These are phyloP conservation scores for Leccinellum rugosiceps DNA, from an alignment of 768 basidiomycete genomes.

Conservation along the genomic window DNA sequence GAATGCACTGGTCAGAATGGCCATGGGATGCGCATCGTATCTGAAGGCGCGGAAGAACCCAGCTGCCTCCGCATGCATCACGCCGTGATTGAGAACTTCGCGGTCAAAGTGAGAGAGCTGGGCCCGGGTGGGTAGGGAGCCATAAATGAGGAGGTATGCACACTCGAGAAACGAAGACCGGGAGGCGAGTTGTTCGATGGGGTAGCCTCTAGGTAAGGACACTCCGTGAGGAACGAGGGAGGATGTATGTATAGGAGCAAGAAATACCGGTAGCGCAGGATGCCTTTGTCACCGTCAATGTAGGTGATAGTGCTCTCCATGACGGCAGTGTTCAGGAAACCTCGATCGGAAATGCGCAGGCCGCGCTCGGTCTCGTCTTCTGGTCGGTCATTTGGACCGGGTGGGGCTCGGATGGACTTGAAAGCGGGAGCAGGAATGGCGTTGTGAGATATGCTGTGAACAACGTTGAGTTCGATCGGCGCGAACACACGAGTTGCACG, in stretches of 20 bases:
- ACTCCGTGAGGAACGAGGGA: not conserved
- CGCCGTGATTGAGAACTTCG: constrained; percentile 77
- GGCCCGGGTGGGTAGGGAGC: constrained; percentile 60
- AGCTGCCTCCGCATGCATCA: constrained; percentile 64
- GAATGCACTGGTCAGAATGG: constrained; percentile 83
- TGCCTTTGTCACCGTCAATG: constrained; percentile 87
- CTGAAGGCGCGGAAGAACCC: constrained; percentile 73
- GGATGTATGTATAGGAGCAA: not conserved
- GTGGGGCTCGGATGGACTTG: constrained; percentile 66
- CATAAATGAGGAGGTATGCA: constrained; percentile 88
- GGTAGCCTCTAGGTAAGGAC: constrained; percentile 64
- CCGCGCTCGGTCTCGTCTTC: constrained; percentile 86
- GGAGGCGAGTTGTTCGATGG: constrained; percentile 86
- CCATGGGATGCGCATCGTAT: constrained; percentile 92
- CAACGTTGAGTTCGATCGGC: not conserved
- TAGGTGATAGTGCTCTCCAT: constrained; percentile 81
- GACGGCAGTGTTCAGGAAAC: constrained; percentile 82
- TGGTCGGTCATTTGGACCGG: constrained; percentile 56
- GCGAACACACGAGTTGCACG: not conserved
- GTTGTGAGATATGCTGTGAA: constrained; percentile 71
- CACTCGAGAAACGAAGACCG: constrained; percentile 77
- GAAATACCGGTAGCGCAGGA: constrained; percentile 70
- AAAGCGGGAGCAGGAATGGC: constrained; percentile 77
- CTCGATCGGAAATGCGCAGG: constrained; percentile 73
- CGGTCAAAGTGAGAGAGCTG: constrained; percentile 65